These are phyloP conservation scores for Podaxis sp. DNA, from an alignment of 768 basidiomycete species.

Conservation along the genomic window DNA sequence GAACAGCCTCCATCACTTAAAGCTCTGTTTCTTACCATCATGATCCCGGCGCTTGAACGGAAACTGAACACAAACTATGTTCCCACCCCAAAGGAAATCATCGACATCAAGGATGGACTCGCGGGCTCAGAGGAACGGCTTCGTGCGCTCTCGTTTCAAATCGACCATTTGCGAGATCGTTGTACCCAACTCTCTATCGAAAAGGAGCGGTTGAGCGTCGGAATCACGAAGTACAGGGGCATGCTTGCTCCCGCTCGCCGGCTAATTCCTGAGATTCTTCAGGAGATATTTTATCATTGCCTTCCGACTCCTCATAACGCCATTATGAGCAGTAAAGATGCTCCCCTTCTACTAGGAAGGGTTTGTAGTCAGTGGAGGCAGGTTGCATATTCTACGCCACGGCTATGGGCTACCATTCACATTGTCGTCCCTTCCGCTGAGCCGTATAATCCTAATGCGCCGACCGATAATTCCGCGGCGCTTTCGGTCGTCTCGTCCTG, in stretches of 20 bases:
- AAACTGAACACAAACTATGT: slow-evolving; percentile 15
- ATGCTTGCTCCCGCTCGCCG: slow-evolving; percentile 19
- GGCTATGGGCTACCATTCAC: slow-evolving; percentile 25
- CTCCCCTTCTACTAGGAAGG: slow-evolving; percentile 22
- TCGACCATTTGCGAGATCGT: not conserved
- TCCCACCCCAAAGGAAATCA: slow-evolving; percentile 2
- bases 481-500: slow-evolving; percentile 3
- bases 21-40: slow-evolving; percentile 4
- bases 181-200: not conserved
- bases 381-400: slow-evolving; percentile 22
- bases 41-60: slow-evolving; percentile 2
- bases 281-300: slow-evolving; percentile 22
- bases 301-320: slow-evolving; percentile 20
- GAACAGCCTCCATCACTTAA: slow-evolving; percentile 1
- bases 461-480: not conserved
- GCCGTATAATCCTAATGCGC: not conserved
- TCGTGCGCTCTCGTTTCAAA: not conserved
- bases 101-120: not conserved
- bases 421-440: slow-evolving; percentile 15
- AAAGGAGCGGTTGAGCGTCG: not conserved
- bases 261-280: slow-evolving; percentile 20
- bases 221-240: not conserved
- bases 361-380: slow-evolving; percentile 24
- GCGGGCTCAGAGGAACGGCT: not conserved
- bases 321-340: slow-evolving; percentile 14